A percentile compares a stretch with the other conserved stretches of the same genome.
These are phyloP conservation scores for Venturia aucupariae DNA, from an alignment of 2,329 filamentous ascomycete species.

Conservation along the genomic window DNA sequence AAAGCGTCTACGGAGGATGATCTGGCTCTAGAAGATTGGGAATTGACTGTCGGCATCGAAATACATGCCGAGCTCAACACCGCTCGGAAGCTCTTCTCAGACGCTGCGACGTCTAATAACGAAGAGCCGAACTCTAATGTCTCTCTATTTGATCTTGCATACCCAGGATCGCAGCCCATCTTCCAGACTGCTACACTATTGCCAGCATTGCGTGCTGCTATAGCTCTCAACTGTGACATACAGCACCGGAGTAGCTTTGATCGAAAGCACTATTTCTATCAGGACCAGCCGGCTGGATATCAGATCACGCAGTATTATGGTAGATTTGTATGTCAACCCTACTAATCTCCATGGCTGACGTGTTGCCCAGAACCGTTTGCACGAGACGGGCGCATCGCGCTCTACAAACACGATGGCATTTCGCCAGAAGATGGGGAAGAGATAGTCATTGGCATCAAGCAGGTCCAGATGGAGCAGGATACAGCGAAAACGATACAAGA, in stretches of 20 bases:
- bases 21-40: constrained; percentile 54
- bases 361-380: constrained; percentile 45
- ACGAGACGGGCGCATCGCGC: constrained; percentile 59
- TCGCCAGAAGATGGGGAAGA: constrained; percentile 60
- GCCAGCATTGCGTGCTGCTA: constrained; percentile 80
- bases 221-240: constrained; percentile 73
- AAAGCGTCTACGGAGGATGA: constrained; percentile 17
- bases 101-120: constrained; percentile 33
- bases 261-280: constrained; percentile 98
- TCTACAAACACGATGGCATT: constrained; percentile 71
- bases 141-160: constrained; percentile 76
- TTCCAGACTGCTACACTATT: constrained; percentile 79
- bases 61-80: constrained; percentile 96
- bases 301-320: constrained; percentile 94
- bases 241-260: constrained; percentile 77
- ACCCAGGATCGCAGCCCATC: constrained; percentile 77
- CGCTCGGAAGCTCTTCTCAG: constrained; percentile 78
- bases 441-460: constrained; percentile 75
- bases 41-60: constrained; percentile 91
- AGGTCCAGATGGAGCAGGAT: constrained; percentile 95
- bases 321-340: constrained; percentile 25
- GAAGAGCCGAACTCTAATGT: constrained; percentile 69
- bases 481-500: constrained; percentile 88
- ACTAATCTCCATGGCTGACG: constrained; percentile 19
- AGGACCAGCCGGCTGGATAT: constrained; percentile 93